Evolutionary conservation across 2,329 filamentous ascomycete species (phyloP).

Genomic region (Trichoderma koningiopsis): DNA sequence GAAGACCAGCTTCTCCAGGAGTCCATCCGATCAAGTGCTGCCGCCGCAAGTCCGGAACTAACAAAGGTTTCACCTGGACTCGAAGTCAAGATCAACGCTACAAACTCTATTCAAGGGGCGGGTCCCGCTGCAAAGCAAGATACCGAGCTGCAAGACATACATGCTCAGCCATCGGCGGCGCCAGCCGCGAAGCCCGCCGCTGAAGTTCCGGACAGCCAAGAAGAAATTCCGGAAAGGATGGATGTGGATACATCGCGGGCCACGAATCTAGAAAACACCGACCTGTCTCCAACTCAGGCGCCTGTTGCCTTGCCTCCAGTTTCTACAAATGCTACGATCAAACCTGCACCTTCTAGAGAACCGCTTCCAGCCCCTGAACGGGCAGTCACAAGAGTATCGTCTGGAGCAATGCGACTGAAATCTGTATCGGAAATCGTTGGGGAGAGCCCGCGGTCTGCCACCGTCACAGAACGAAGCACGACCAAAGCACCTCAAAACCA

Average conservation of each 20-base stretch:
- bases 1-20: constrained; percentile 51
- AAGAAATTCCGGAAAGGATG: constrained; percentile 39
- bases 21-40: constrained; percentile 39
- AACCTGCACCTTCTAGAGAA: constrained; percentile 28
- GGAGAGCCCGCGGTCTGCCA: constrained; percentile 50
- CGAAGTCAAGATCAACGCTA: constrained; percentile 9
- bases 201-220: constrained; percentile 43
- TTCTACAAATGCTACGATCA: constrained; percentile 24
- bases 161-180: neutral
- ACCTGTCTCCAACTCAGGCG: constrained; percentile 1
- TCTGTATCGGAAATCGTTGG: constrained; percentile 73
- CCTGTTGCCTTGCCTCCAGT: constrained; percentile 16
- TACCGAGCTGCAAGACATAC: neutral
- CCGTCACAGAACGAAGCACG: constrained; percentile 40
- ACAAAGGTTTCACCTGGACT: constrained; percentile 13
- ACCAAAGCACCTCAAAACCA: constrained; percentile 39
- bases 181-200: constrained; percentile 33
- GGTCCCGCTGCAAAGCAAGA: neutral
- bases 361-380: constrained; percentile 43
- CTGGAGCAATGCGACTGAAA: constrained; percentile 70
- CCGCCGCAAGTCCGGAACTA: constrained; percentile 27
- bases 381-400: constrained; percentile 70
- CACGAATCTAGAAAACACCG: constrained; percentile 28
- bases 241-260: constrained; percentile 39
- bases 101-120: constrained; percentile 17